These are phyloP conservation scores for Stemphylium beticola DNA, from an alignment of 2,329 filamentous ascomycete species.

Conservation along the genomic window DNA sequence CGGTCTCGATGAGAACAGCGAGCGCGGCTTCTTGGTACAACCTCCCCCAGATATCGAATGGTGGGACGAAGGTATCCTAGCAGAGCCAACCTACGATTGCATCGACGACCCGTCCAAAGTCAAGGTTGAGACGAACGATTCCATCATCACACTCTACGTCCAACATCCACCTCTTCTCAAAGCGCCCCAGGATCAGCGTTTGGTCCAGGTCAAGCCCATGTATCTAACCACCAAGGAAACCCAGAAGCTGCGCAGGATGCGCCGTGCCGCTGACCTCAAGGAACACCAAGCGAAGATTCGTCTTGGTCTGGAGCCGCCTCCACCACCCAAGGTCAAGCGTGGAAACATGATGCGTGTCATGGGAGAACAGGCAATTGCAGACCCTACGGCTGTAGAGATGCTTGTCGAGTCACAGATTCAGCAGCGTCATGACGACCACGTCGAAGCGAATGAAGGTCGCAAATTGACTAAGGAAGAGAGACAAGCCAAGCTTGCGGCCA, in stretches of 20 bases:
- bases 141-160: conserved; percentile 87
- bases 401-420: conserved; percentile 92
- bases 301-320: conserved; percentile 85
- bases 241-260: conserved; percentile 86
- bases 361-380: conserved; percentile 90
- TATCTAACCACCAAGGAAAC: conserved; percentile 90
- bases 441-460: conserved; percentile 79
- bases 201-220: conserved; percentile 83
- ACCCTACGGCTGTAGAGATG: conserved; percentile 95
- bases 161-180: conserved; percentile 92
- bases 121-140: conserved; percentile 79
- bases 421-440: conserved; percentile 80
- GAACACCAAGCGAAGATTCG: conserved; percentile 97
- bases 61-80: conserved; percentile 92
- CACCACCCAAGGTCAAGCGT: conserved; percentile 95
- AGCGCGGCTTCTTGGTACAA: conserved; percentile 87
- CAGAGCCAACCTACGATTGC: conserved; percentile 74
- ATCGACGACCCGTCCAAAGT: conserved; percentile 70
- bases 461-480: conserved; percentile 88
- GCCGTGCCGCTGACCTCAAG: conserved; percentile 90
- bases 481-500: conserved; percentile 78
- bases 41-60: conserved; percentile 89
- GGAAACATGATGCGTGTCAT: conserved; percentile 97
- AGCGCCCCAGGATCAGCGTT: conserved; percentile 86
- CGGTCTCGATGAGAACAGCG: conserved; percentile 92